Evolutionary conservation across 129 eudicot species (phyloP).

Genomic region (Scalesia atractyloides): DNA sequence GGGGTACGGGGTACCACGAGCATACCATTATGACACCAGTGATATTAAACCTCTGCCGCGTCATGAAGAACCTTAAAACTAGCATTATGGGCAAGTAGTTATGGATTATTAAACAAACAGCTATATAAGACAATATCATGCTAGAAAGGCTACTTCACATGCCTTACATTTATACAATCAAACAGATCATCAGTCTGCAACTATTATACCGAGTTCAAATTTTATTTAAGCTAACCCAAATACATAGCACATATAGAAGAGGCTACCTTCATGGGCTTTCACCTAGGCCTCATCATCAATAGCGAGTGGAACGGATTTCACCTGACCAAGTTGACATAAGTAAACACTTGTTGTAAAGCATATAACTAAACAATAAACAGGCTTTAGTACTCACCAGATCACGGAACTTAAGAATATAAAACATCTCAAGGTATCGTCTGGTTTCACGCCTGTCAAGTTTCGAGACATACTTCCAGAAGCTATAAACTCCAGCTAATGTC

Average conservation of each 20-base stretch:
- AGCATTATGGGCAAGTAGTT: constrained; percentile 4
- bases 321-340: constrained; percentile 47
- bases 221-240: constrained; percentile 33
- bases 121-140: not conserved
- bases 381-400: constrained; percentile 64
- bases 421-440: constrained; percentile 97
- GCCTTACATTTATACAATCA: constrained; percentile 6
- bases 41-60: too few species aligned
- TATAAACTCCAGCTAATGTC: constrained; percentile 94
- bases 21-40: too few species aligned
- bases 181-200: constrained; percentile 5
- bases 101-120: not conserved
- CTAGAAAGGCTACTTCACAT: not conserved
- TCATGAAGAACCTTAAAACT: not conserved
- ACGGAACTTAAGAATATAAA: constrained; percentile 92
- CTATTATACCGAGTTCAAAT: constrained; percentile 3
- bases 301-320: constrained; percentile 65
- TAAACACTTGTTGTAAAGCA: not conserved
- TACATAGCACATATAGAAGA: not conserved
- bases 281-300: constrained; percentile 49
- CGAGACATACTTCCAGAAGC: constrained; percentile 94
- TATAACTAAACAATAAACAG: not conserved
- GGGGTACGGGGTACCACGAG: too few species aligned
- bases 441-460: constrained; percentile 95
- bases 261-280: constrained; percentile 21